Conservation (phyloP, 2,329 filamentous ascomycete genomes). For the Calonectria henricotiae region DNA sequence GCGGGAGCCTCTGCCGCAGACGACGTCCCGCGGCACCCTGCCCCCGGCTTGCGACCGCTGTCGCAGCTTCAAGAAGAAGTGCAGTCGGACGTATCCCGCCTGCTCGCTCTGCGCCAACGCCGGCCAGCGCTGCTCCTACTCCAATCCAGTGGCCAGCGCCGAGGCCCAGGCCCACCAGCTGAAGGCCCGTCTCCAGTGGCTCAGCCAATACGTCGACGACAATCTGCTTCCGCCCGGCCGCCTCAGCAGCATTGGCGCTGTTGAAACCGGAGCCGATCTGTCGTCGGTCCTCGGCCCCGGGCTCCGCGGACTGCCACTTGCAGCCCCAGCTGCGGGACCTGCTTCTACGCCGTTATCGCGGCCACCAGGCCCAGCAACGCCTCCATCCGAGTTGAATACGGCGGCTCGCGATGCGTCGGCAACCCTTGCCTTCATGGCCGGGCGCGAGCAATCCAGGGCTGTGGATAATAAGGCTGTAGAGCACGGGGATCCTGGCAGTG, state of each 20-base stretch:
- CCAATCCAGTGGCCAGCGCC: slow-evolving; percentile 55
- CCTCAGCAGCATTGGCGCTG: slow-evolving; percentile 52
- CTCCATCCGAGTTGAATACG: slow-evolving; percentile 39
- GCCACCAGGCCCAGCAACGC: slow-evolving; percentile 39
- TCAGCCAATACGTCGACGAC: slow-evolving; percentile 59
- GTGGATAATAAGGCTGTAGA: slow-evolving; percentile 38
- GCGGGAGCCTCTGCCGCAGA: slow-evolving; percentile 2
- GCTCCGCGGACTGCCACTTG: slow-evolving; percentile 11
- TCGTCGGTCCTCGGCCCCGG: slow-evolving; percentile 34
- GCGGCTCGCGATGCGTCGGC: slow-evolving; percentile 29
- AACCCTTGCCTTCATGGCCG: slow-evolving; percentile 23
- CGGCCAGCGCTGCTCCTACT: slow-evolving; percentile 59
- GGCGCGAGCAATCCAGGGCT: slow-evolving; percentile 35
- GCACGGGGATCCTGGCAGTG: slow-evolving; percentile 46
- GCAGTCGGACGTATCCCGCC: slow-evolving; percentile 61
- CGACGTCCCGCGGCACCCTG: slow-evolving; percentile 10
- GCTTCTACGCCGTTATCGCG: slow-evolving; percentile 39
- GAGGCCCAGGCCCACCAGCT: slow-evolving; percentile 58
- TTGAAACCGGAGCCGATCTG: slow-evolving; percentile 60
- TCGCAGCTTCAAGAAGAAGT: slow-evolving; percentile 65
- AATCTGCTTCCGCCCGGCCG: slow-evolving; percentile 48
- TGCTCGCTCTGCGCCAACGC: slow-evolving; percentile 61
- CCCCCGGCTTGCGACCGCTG: slow-evolving; percentile 61
- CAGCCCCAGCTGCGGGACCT: slow-evolving; percentile 27
- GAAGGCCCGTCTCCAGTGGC: slow-evolving; percentile 61